Conservation (phyloP, 108 stramenopile genomes). For the Craspedostauros australis region DNA sequence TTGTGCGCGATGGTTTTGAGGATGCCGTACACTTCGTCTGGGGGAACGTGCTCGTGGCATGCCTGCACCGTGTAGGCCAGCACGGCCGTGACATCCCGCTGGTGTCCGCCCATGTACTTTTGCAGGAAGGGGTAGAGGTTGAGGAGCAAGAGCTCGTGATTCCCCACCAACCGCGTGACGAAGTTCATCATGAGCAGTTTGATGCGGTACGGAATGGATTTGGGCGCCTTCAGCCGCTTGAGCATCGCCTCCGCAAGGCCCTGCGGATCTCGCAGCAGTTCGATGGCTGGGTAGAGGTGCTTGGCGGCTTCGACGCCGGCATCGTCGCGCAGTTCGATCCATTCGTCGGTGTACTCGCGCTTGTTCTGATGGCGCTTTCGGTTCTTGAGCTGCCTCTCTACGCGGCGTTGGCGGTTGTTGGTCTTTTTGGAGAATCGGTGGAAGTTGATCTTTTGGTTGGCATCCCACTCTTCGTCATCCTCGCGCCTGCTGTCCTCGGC, state of each 20-base stretch:
- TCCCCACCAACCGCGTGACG: conserved; percentile 88
- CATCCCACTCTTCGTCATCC: conserved; percentile 70
- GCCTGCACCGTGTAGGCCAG: conserved; percentile 95
- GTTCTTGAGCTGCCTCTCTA: conserved; percentile 56
- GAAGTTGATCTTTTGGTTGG: conserved; percentile 56
- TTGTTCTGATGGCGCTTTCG: conserved; percentile 57
- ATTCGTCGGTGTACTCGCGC: conserved; percentile 40
- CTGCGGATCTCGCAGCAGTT: conserved; percentile 93
- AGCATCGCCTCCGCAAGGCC: conserved; percentile 85
- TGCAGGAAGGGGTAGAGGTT: conserved; percentile 91
- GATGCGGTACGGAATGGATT: conserved; percentile 71
- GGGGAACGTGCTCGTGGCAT: conserved; percentile 94
- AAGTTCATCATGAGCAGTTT: conserved; percentile 96
- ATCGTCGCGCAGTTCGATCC: conserved; percentile 58
- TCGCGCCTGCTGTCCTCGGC: conserved; percentile 71
- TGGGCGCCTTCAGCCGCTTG: conserved; percentile 54
- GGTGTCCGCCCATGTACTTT: conserved; percentile 93
- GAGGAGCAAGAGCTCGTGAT: conserved; percentile 87
- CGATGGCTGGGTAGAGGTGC: conserved; percentile 91
- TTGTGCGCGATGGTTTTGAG: conserved; percentile 89
- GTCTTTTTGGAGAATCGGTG: conserved; percentile 83
- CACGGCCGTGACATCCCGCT: conserved; percentile 89
- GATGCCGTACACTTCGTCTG: conserved; percentile 88
- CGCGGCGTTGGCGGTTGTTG: conserved; percentile 33
- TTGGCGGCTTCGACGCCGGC: conserved; percentile 51